phyloP scores from a whole-genome alignment of 495 filamentous ascomycete genomes.

The Lasiosphaeris hirsuta region DNA sequence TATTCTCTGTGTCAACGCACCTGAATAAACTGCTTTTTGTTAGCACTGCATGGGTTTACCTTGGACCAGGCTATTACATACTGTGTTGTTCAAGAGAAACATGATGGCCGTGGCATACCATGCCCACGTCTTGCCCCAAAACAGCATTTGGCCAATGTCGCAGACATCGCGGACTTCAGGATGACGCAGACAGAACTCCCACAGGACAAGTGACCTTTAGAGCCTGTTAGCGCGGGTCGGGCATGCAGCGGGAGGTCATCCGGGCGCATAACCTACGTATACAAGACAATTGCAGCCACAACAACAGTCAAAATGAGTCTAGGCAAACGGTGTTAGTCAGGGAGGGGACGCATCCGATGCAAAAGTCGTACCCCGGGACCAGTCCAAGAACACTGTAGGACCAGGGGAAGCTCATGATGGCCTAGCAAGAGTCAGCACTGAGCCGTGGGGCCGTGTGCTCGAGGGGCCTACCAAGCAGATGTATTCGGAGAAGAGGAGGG shows the following conservation, averaged over 20 bases:
- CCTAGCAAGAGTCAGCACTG: conserved; percentile 29
- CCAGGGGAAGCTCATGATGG: conserved; percentile 92
- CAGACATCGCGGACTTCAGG: conserved; percentile 87
- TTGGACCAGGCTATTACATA: conserved; percentile 63
- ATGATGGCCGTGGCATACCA: conserved; percentile 84
- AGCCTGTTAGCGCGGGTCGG: background rate
- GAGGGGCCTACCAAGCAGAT: conserved; percentile 62
- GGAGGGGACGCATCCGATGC: conserved; percentile 5
- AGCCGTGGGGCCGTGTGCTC: background rate
- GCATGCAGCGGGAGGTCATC: background rate
- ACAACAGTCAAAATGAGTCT: conserved; percentile 73
- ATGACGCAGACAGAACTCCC: conserved; percentile 83
- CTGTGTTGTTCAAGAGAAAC: conserved; percentile 90
- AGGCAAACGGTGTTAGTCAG: conserved; percentile 12
- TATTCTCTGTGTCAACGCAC: background rate
- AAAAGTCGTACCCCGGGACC: conserved; percentile 62
- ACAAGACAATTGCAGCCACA: conserved; percentile 69
- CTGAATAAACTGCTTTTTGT: conserved; percentile 23
- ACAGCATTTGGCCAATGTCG: conserved; percentile 85
- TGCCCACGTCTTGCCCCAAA: conserved; percentile 71
- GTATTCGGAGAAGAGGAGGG: conserved; percentile 84
- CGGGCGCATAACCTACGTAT: conserved; percentile 49
- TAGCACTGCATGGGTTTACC: background rate
- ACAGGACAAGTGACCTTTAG: conserved; percentile 64
- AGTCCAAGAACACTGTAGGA: conserved; percentile 83